Evolutionary conservation across 345 rosid species (phyloP).

Genomic region (Sonneratia alba): DNA sequence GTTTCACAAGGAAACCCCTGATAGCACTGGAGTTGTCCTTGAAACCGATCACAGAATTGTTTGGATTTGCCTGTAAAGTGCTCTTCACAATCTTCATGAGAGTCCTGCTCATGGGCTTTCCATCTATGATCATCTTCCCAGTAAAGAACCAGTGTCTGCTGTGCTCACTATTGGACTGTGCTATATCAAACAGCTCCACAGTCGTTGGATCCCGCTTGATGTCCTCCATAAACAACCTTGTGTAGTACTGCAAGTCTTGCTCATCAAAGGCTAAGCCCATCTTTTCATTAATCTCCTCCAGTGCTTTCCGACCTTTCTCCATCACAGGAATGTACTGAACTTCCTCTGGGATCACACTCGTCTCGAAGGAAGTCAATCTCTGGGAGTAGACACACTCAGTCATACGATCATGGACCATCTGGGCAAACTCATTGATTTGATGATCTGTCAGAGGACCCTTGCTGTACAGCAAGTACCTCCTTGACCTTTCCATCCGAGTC

Average conservation of each 20-base stretch:
- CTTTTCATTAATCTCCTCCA: conserved; percentile 80
- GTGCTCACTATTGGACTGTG: conserved; percentile 93
- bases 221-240: conserved; percentile 60
- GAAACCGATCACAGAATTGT: conserved; percentile 84
- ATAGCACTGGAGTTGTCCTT: conserved; percentile 95
- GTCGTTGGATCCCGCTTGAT: conserved; percentile 75
- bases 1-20: conserved; percentile 64
- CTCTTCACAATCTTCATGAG: conserved; percentile 95
- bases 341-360: conserved; percentile 66
- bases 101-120: conserved; percentile 63
- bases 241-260: conserved; percentile 85
- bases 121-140: conserved; percentile 80
- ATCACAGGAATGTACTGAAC: conserved; percentile 61
- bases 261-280: conserved; percentile 97
- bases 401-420: conserved; percentile 86
- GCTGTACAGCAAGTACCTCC: conserved; percentile 70
- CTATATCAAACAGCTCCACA: conserved; percentile 88
- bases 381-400: conserved; percentile 67
- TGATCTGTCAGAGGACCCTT: conserved; percentile 40
- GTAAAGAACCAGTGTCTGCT: conserved; percentile 95
- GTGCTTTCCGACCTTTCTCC: conserved; percentile 74
- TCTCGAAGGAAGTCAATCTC: conserved; percentile 53
- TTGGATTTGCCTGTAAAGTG: conserved; percentile 71
- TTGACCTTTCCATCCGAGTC: conserved; percentile 70
- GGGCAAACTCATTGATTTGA: conserved; percentile 57